Base-by-base conservation (phyloP, 1,139 yeast genomes). In the Lodderomyces elongisporus region DNA sequence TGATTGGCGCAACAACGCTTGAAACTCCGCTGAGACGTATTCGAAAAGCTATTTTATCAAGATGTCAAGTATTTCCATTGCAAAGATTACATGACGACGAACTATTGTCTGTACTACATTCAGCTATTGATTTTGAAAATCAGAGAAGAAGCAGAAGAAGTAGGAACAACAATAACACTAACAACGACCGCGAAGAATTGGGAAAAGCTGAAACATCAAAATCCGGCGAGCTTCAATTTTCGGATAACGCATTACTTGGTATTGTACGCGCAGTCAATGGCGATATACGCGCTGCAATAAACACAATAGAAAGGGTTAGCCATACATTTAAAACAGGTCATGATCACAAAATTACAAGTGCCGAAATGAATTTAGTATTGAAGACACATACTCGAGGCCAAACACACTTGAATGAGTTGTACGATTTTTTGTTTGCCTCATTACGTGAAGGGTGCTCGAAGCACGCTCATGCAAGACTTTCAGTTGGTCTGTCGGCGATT, bases 1-100 rank as follows among this genome's bases (percentile, higher is more conserved):
- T 68, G 35, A 58, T 68, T 14, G 74, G 74, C 2, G 73, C 74
- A n/a, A 67, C 74, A 4, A 63, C 71, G 0, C 49, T 51, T 3
- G 47, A 55, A 18, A 24, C 14, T 9, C 66, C 69, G 3, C 48
- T 42, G 4, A 41, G 46, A 18, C 45, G 70, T 25, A 48, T 68
- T 8, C 51, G 70, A 14, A 46, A 51, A 13, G 73, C 73, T 4
- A 57, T 68, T 4, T 37, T 61, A 14, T 66, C 72, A 0, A 43
- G 74, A 31, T 67, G 73, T 41, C 73, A 65, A 35, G 34, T 60
- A 12, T 65, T 62, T 44, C 49, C 54, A 28, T 45, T 68, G 17
- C 26, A 40, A 5, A 38, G 45, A 2, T 46, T 66, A 16, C 28
- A 38, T 1, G 24, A 30, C 2, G 16, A 18, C 4, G 63, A 64